phyloP scores from a whole-genome alignment of 495 filamentous ascomycete genomes.

The Penicillium salamii region DNA sequence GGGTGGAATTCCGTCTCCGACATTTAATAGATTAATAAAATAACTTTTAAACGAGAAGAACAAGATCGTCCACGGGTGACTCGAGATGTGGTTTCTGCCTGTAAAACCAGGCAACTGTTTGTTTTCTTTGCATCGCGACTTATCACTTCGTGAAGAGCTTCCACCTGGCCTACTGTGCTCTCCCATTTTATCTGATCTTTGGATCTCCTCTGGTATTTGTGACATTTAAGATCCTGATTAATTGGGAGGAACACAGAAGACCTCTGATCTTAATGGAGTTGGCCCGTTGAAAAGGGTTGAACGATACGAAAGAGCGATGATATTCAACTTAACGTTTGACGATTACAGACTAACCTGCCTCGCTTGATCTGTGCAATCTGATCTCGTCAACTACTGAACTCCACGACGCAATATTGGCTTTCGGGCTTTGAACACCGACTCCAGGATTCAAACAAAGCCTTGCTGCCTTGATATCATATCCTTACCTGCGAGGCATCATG shows the following conservation, averaged over 20 bases:
- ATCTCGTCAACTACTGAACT: too few relatives aligned
- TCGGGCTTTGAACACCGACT: background rate
- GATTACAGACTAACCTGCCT: too few relatives aligned
- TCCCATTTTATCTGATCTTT: background rate
- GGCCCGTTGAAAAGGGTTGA: background rate
- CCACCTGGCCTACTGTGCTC: background rate
- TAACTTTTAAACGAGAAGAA: too few relatives aligned
- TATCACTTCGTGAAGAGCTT: background rate
- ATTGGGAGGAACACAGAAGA: background rate
- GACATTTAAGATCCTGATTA: background rate
- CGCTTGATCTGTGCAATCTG: too few relatives aligned
- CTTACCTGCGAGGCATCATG: slow-evolving; percentile 44
- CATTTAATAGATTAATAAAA: too few relatives aligned
- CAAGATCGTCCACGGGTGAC: too few relatives aligned
- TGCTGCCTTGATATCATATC: background rate
- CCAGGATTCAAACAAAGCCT: background rate
- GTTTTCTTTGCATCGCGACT: slow-evolving; percentile 13
- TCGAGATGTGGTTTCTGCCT: slow-evolving; percentile 2
- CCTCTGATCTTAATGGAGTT: background rate
- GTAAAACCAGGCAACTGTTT: slow-evolving; percentile 12
- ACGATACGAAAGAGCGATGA: background rate
- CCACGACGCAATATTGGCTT: too few relatives aligned
- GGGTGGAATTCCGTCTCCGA: too few relatives aligned
- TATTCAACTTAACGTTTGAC: too few relatives aligned
- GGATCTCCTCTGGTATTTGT: background rate